Percentiles rank a stretch among this genome's conserved stretches.
These are phyloP conservation scores for Hanseniaspora gamundiae DNA, from an alignment of 1,139 yeast species.

Conservation along the genomic window DNA sequence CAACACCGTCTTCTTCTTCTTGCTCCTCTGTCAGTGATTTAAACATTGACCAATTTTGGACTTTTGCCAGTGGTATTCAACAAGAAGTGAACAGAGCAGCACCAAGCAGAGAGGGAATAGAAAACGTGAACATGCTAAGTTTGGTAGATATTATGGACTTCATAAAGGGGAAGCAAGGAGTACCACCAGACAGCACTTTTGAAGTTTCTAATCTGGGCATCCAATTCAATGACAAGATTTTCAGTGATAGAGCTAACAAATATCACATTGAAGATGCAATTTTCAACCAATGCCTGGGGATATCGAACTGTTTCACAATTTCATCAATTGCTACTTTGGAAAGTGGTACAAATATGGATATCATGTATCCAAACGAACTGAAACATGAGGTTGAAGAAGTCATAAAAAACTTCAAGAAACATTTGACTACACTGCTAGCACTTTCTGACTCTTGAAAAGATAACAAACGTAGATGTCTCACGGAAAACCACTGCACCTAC, in stretches of 20 bases:
- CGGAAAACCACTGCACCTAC: no score
- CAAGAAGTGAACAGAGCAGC: background rate
- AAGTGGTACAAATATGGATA: background rate
- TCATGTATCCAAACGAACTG: slow-evolving; percentile 1
- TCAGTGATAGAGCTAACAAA: background rate
- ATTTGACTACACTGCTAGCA: background rate
- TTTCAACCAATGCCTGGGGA: slow-evolving; percentile 1
- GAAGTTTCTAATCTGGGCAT: slow-evolving; percentile 1
- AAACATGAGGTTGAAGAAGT: background rate
- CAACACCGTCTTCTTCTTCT: no score
- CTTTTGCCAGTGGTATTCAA: background rate
- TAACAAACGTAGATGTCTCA: no score
- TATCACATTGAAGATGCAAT: background rate
- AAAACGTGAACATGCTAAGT: background rate
- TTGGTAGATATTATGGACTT: background rate
- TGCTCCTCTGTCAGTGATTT: no score
- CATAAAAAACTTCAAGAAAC: background rate
- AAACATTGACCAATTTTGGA: background rate
- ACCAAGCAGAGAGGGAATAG: background rate
- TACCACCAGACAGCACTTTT: background rate
- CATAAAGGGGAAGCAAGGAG: background rate
- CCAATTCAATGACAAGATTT: background rate
- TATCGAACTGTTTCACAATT: background rate
- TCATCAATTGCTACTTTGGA: background rate
- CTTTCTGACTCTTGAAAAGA: background rate